Conservation (phyloP, 2,329 filamentous ascomycete species). For the Colletotrichum abscissum region DNA sequence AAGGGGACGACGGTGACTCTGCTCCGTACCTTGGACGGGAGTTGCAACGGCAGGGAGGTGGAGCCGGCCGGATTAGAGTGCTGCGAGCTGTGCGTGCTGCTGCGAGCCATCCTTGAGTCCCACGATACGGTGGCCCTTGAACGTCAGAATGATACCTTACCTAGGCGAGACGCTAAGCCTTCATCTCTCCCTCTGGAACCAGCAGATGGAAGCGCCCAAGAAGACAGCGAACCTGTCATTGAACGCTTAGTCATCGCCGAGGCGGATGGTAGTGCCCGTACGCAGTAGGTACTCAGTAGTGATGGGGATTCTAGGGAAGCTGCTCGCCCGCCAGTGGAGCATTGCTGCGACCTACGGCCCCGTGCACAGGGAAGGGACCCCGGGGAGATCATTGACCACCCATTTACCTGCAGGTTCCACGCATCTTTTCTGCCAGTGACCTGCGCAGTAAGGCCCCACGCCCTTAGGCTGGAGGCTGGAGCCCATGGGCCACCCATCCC, state of each 20-base stretch:
- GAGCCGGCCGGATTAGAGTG: slow-evolving; percentile 21
- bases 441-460: no score
- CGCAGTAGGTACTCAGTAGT: not conserved
- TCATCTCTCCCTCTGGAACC: not conserved
- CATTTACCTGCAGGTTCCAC: not conserved
- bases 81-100: slow-evolving; percentile 3
- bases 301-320: not conserved
- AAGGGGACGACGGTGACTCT: no score
- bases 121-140: not conserved
- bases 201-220: not conserved
- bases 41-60: slow-evolving; percentile 23
- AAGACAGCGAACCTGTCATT: not conserved
- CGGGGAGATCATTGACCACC: not conserved
- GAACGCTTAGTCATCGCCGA: not conserved
- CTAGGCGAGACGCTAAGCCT: slow-evolving; percentile 8
- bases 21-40: not conserved
- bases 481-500: not conserved
- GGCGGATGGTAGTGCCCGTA: not conserved
- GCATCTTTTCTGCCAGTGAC: not conserved
- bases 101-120: slow-evolving; percentile 4
- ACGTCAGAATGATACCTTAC: not conserved
- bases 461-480: not conserved
- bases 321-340: not conserved
- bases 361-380: slow-evolving; percentile 1
- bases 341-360: not conserved